Conservation (phyloP, 495 filamentous ascomycete species). For the Penicillium cinerascens region DNA sequence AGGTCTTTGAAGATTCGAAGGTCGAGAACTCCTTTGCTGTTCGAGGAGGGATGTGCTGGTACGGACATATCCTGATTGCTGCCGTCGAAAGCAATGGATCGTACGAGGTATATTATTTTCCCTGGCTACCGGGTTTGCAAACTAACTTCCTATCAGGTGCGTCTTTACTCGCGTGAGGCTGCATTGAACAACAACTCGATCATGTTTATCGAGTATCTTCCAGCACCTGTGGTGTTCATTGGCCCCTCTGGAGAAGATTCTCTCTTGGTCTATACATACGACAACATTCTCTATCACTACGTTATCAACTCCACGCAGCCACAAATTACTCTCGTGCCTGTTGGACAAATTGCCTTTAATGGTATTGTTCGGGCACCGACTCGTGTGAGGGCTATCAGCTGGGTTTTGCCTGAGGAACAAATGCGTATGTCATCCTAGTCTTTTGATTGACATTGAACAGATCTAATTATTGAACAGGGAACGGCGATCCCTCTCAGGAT, state of each 20-base stretch:
- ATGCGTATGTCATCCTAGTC: conserved; percentile 51
- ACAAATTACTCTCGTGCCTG: conserved; percentile 76
- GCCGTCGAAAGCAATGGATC: conserved; percentile 82
- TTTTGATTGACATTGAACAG: not conserved
- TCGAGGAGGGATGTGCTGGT: conserved; percentile 97
- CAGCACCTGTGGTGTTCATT: conserved; percentile 80
- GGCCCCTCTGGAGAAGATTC: conserved; percentile 90
- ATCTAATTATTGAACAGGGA: conserved; percentile 44
- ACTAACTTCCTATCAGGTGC: conserved; percentile 49
- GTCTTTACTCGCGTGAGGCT: conserved; percentile 85
- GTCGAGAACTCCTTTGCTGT: conserved; percentile 89
- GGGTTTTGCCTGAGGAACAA: conserved; percentile 92
- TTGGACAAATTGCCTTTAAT: conserved; percentile 94
- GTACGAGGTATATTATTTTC: conserved; percentile 58
- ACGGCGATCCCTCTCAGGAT: conserved; percentile 94
- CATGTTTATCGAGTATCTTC: conserved; percentile 71
- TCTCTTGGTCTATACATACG: conserved; percentile 91
- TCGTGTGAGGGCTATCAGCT: conserved; percentile 87
- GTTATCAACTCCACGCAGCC: conserved; percentile 69
- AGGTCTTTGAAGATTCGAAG: conserved; percentile 76
- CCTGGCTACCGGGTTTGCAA: not conserved
- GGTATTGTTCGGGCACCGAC: conserved; percentile 93
- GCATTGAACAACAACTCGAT: conserved; percentile 68
- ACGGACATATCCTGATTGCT: conserved; percentile 90
- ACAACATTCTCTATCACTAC: conserved; percentile 90